Base-by-base conservation (phyloP, 306 rosid genomes). In the Cicer chorassanicum region DNA sequence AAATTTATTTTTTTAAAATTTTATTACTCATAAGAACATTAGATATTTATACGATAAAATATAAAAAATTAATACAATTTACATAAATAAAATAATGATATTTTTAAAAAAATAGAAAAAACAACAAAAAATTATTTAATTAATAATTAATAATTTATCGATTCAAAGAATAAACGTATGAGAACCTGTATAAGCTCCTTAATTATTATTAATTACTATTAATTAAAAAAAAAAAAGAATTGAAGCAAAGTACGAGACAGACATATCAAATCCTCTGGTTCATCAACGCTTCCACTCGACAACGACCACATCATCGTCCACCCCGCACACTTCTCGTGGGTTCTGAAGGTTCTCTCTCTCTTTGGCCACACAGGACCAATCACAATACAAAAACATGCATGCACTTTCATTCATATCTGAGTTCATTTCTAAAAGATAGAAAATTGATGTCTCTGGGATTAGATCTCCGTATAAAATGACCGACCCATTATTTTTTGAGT, bases 391-490 rank as follows among this genome's bases (percentile, higher is more conserved):
- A n/a, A 6, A 5, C 62, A 21, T 9, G 8, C 76, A 29, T 65
- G 54, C 18, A 24, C 42, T 42, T 79, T 43, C 59, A 24, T 2
- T 24, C 34, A 1, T 56, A 9, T 55, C 40, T 79, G n/a, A 1
- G 9, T 56, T 70, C 6, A 2, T 74, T 74, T 40, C 40, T 4
- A 6, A 13, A 46, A 44, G 42, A 5, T 49, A 3, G 54, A 13
- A 53, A 65, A 4, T 78, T 81, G 45, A 72, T 65, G 74, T 42
- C 15, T 45, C 2, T 6, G 24, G 57, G 14, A 42, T 67, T 78
- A 65, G 88, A 84, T 84, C 88, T 74, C 73, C 36, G 12, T 34
- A 42, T 67, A 9, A 19, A 74, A 41, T 60, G 8, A 50, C 12
- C 50, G 8, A 69, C 73, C 84, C 81, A 48, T 9, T 0, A 40